A percentile compares a stretch with the other conserved stretches of the same genome.
These are phyloP conservation scores for Apiospora marii DNA, from an alignment of 2,329 filamentous ascomycete genomes.

Conservation along the genomic window DNA sequence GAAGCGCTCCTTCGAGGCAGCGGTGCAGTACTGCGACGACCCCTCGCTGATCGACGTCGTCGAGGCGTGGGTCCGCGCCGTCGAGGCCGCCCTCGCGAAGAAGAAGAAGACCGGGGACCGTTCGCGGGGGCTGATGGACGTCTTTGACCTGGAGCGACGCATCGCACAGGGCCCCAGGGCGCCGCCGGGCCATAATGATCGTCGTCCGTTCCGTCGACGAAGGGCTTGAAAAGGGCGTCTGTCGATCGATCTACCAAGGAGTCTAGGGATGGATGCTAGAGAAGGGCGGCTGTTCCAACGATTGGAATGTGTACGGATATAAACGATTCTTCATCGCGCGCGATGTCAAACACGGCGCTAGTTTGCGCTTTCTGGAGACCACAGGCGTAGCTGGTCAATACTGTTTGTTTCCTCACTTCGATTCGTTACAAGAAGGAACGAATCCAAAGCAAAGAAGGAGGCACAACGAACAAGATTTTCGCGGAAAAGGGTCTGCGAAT, in stretches of 20 bases:
- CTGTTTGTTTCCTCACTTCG: not conserved
- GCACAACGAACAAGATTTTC: not conserved
- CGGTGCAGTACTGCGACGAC: slow-evolving; percentile 41
- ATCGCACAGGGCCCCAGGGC: not conserved
- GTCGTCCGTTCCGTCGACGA: not conserved
- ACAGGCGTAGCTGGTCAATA: not conserved
- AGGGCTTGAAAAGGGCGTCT: not conserved
- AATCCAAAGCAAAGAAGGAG: not conserved
- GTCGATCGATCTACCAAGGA: not conserved
- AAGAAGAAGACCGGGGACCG: not conserved
- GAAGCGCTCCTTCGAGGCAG: slow-evolving; percentile 41
- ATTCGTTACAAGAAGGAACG: not conserved
- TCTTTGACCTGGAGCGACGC: not conserved
- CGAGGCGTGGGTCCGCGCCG: slow-evolving; percentile 36
- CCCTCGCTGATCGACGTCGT: slow-evolving; percentile 33
- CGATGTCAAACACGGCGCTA: not conserved
- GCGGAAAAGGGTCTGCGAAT: not conserved
- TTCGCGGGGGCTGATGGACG: not conserved
- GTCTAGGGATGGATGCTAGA: not conserved
- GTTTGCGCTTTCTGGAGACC: not conserved
- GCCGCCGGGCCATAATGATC: not conserved
- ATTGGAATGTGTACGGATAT: not conserved
- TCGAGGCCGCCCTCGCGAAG: slow-evolving; percentile 33
- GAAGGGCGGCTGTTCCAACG: not conserved
- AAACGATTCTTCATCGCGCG: not conserved